Evolutionary conservation across 78 protist species (phyloP).

Genomic region (Dictyostelium firmibasis): DNA sequence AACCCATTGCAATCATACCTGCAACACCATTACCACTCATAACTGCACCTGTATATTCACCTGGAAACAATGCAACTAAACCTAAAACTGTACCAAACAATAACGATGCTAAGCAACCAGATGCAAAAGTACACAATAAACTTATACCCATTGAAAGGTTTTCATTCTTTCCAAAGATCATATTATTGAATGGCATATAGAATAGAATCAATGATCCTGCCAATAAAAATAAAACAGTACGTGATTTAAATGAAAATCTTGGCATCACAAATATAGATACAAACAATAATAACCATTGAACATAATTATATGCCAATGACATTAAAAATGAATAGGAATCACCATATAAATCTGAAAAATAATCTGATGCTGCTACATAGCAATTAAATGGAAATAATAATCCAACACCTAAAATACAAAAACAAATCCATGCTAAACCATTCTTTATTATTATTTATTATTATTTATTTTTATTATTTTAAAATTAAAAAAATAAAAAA

Average conservation of each 20-base stretch:
- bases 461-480: not conserved
- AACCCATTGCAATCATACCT: slow-evolving; percentile 60
- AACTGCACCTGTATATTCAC: slow-evolving; percentile 71
- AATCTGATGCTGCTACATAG: slow-evolving; percentile 62
- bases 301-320: slow-evolving; percentile 73
- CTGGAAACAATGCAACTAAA: slow-evolving; percentile 65
- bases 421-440: slow-evolving; percentile 71
- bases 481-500: not conserved
- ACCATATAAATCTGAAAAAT: slow-evolving; percentile 40
- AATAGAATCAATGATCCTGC: slow-evolving; percentile 21
- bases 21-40: slow-evolving; percentile 83
- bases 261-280: slow-evolving; percentile 50
- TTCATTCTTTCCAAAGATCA: not conserved
- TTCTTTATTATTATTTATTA: not conserved
- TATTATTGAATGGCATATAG: slow-evolving; percentile 64
- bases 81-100: slow-evolving; percentile 77
- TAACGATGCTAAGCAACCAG: slow-evolving; percentile 54
- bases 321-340: slow-evolving; percentile 31
- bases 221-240: slow-evolving; percentile 34
- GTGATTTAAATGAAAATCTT: slow-evolving; percentile 33
- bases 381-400: slow-evolving; percentile 75
- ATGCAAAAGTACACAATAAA: slow-evolving; percentile 26
- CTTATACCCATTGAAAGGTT: not conserved
- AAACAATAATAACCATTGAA: slow-evolving; percentile 64
- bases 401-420: slow-evolving; percentile 64